Evolutionary conservation across 164 flowering plant genomes (phyloP), one percentile per base, ranked within the genome.

Genomic region (Stephania cephalantha): DNA sequence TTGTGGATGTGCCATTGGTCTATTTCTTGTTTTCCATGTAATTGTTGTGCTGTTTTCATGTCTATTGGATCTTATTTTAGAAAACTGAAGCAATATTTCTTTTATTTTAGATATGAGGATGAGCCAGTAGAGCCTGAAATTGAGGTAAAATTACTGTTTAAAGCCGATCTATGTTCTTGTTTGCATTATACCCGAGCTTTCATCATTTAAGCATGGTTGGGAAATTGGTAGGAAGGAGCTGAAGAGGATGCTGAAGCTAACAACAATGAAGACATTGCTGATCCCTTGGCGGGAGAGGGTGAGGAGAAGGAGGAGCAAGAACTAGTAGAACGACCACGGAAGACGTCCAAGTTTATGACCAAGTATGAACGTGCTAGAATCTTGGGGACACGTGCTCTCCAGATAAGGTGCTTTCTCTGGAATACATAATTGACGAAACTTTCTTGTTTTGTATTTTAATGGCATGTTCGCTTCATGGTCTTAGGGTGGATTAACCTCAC

Each of bases 101-200:
- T 58, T 58, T 58, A 2, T 58, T 58, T 5, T 15, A 89, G 96
- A 58, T 91, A 91, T 29, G 93, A 87, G 80, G 97, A 91, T 75
- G 94, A 91, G 86, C 97, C 97, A 1, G 68, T 78, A 52, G 97
- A 91, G 79, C 93, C 93, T n/a, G 97, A 91, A 76, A 74, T 83
- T 77, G 97, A 91, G 77, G 94, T 88, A 75, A 82, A 83, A 30
- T 45, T 25, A 50, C n/a, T 17, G 46, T 29, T 9, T 72, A 72
- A 66, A n/a, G 4, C 70, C 10, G 30, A 76, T 78, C 17, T 13
- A 12, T 3, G 11, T 11, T 6, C 12, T 35, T 65, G 30, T 46
- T 58, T 72, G 1, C 61, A 63, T 46, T 42, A 55, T 15, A 52
- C 46, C 35, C 69, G 52, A 48, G 63, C 18, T 13, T 50, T 11